phyloP scores from a whole-genome alignment of 345 rosid genomes.

The Eucalyptus leucophloia region DNA sequence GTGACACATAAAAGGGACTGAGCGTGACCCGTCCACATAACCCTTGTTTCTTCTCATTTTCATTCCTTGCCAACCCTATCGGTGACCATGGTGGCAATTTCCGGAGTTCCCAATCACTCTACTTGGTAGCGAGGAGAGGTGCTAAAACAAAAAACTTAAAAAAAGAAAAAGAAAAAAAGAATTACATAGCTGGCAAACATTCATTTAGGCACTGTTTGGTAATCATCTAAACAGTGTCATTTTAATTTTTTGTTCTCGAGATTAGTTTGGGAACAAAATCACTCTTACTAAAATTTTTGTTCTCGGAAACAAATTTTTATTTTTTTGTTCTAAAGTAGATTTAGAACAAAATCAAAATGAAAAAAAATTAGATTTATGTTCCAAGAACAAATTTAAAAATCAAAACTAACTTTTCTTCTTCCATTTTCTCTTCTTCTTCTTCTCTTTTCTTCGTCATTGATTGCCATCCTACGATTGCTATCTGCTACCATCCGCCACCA shows the following conservation, averaged over 20 bases:
- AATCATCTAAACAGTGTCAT: accelerated
- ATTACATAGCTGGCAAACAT: accelerated
- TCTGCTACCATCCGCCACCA: accelerated
- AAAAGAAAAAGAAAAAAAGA: not conserved
- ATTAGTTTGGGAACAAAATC: accelerated
- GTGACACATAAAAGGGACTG: not conserved
- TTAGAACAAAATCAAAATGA: accelerated
- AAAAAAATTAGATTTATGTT: no score
- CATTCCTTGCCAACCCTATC: not conserved
- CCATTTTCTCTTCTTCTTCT: no score
- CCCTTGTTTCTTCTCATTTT: not conserved
- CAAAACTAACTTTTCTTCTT: no score
- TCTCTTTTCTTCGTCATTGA: no score
- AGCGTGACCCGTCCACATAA: not conserved
- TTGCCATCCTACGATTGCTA: no score
- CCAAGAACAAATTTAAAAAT: accelerated
- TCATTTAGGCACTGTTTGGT: not conserved
- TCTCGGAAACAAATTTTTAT: accelerated
- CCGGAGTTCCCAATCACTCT: not conserved
- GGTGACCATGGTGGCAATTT: not conserved
- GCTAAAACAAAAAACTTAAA: not conserved
- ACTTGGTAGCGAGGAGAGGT: not conserved
- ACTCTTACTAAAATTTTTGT: no score
- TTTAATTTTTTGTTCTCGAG: accelerated
- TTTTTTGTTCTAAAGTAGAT: no score